Base-by-base conservation (phyloP, 2,329 filamentous ascomycete species). In the Atkinsonella texensis region DNA sequence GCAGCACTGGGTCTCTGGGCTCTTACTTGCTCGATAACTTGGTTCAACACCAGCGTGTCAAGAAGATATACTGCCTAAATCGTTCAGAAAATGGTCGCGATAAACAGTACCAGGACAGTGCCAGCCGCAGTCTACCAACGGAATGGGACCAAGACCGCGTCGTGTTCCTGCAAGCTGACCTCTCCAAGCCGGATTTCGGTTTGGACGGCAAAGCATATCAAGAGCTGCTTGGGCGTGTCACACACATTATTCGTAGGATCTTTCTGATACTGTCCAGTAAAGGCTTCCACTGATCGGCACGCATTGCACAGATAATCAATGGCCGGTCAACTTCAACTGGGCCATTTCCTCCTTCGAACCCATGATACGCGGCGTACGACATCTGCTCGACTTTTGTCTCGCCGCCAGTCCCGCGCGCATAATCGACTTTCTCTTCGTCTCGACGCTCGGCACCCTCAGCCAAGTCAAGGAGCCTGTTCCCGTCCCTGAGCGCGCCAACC, bases 1-100 rank as follows among this genome's bases (percentile, higher is more conserved):
- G 72, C 53, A 70, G 73, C 48, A 72, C 73, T 43, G 46, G 46
- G 13, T 48, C 46, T 9, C 46, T 48, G 8, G 46, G 46, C 9
- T 28, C 46, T 8, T 48, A 48, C n/a, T 17, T 48, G 31, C 46
- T 48, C 1, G 9, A 48, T 3, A 38, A 38, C 12, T 15, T 48
- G 31, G n/a, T 48, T 35, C 46, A 48, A 38, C 11, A 48, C 31
- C 46, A 32, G 32, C 13, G 7, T 38, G n/a, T 48, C n/a, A 13
- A 39, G 17, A 35, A 20, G 17, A 23, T 48, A 10, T 48, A 39
- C 1, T 50, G 48, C 20, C 39, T 50, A 9, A 44, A 50, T 20
- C 48, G 48, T 15, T 42, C 48, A 2, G n/a, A 31, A 33, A 18
- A 44, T 44, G 48, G 48, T 23, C 28, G 20, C n/a, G 23, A 17